Base-by-base conservation (phyloP, 129 eudicot genomes). In the Scalesia atractyloides region DNA sequence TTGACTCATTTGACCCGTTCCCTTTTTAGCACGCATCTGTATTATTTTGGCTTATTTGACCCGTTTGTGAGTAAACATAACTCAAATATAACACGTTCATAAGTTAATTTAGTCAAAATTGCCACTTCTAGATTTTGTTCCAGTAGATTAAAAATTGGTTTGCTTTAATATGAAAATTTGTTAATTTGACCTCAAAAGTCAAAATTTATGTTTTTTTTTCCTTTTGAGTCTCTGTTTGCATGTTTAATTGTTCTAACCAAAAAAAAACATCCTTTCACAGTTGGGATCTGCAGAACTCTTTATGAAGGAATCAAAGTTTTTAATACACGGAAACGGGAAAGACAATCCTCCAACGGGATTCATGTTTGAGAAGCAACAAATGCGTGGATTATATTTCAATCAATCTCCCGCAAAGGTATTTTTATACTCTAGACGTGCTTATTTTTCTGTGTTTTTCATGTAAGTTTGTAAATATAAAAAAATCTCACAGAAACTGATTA, bases 321-420 rank as follows among this genome's bases (percentile, higher is more conserved):
- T 95, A 72, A 83, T 86, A 46, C 83, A 86, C 47, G 99, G 99
- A 46, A 88, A 95, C 59, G 99, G 99, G 9, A 79, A 84, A 76
- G 96, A 88, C 82, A 87, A 95, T 52, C 94, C 99, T 62, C 86
- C 99, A n/a, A 95, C 99, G 7, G 96, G 94, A 24, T 88, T 95
- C 83, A 90, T 86, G 97, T 90, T 95, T 33, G 99, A 88, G 76
- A 95, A 88, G 79, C 89, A 95, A 81, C 94, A 84, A 60, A 84
- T 90, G 91, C 92, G 83, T 69, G 99, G 95, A 16, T 73, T 95
- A 68, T 90, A 95, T 71, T 95, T 95, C 66, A 90, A 90, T 73
- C 97, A 95, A 44, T 88, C 96, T 59, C 96, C 97, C 73, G 13
- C 96, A 51, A 94, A 94, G 96, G 98, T 95, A 88, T 62, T 5